phyloP scores from a whole-genome alignment of 2,329 filamentous ascomycete species.

The Triangularia verruculosa region DNA sequence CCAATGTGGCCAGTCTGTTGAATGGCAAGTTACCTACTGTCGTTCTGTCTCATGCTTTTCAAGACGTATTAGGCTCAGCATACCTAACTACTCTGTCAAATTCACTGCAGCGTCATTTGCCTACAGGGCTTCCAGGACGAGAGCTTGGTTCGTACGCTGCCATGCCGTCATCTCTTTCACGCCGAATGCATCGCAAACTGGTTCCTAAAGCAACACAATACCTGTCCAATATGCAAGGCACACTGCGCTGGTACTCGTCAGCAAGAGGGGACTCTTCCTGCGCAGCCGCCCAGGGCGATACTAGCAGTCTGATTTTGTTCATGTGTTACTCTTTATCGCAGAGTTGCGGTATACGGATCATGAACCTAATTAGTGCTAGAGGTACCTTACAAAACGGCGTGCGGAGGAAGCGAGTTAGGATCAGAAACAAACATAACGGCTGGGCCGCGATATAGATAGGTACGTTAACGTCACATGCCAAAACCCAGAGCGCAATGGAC shows the following conservation, averaged over 20 bases:
- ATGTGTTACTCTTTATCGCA: too few relatives aligned
- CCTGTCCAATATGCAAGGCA: constrained; percentile 15
- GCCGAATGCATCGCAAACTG: constrained; percentile 15
- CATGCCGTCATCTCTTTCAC: constrained; percentile 17
- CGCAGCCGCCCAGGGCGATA: constrained; percentile 1
- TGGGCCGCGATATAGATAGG: too few relatives aligned
- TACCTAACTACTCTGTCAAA: neutral
- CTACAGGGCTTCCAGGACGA: constrained; percentile 9
- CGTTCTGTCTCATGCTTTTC: neutral
- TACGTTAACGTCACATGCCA: too few relatives aligned
- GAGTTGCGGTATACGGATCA: too few relatives aligned
- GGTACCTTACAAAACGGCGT: too few relatives aligned
- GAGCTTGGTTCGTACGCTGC: constrained; percentile 11
- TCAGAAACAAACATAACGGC: too few relatives aligned
- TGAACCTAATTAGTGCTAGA: too few relatives aligned
- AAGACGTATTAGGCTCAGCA: neutral
- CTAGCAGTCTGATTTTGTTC: neutral
- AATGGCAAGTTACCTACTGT: constrained; percentile 11
- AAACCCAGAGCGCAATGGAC: too few relatives aligned
- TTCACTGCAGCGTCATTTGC: constrained; percentile 15
- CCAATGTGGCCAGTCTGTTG: constrained; percentile 8
- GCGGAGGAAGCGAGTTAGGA: too few relatives aligned
- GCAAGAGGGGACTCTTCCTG: neutral
- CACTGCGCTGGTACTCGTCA: neutral
- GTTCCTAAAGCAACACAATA: constrained; percentile 14